Conservation (phyloP, 73 alveolate genomes). For the Urostyla sp. region DNA sequence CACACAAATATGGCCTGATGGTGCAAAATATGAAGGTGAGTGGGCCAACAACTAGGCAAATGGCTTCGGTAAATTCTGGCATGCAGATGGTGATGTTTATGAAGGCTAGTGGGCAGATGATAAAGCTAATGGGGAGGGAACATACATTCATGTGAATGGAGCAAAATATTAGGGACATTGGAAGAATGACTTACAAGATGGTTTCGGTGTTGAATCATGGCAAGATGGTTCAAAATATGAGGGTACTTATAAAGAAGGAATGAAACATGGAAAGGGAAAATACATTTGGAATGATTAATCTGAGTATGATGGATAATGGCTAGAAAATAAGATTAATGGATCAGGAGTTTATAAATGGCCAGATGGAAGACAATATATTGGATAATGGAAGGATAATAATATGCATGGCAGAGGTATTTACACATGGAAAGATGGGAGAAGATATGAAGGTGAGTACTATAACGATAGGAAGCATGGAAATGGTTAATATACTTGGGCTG, state of each 20-base stretch:
- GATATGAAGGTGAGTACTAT: slow-evolving; percentile 78
- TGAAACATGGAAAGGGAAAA: slow-evolving; percentile 80
- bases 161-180: slow-evolving; percentile 81
- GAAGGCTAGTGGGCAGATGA: slow-evolving; percentile 87
- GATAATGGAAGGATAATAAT: slow-evolving; percentile 77
- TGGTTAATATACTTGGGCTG: slow-evolving; percentile 79
- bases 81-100: slow-evolving; percentile 82
- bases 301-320: slow-evolving; percentile 74
- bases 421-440: slow-evolving; percentile 79
- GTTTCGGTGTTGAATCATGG: slow-evolving; percentile 85
- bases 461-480: slow-evolving; percentile 79
- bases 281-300: slow-evolving; percentile 81
- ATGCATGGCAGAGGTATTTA: slow-evolving; percentile 82
- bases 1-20: slow-evolving; percentile 79
- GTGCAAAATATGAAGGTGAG: slow-evolving; percentile 77
- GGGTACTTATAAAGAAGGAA: slow-evolving; percentile 83
- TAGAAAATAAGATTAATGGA: slow-evolving; percentile 74
- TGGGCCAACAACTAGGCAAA: slow-evolving; percentile 78
- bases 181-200: slow-evolving; percentile 85
- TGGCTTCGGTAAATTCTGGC: slow-evolving; percentile 82
- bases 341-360: slow-evolving; percentile 76
- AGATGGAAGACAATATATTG: slow-evolving; percentile 77
- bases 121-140: slow-evolving; percentile 82
- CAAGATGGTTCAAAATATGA: slow-evolving; percentile 80
- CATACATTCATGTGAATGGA: slow-evolving; percentile 72